Conservation (phyloP, 176 grass and related monocot species). For the Bonia amplexicaulis region DNA sequence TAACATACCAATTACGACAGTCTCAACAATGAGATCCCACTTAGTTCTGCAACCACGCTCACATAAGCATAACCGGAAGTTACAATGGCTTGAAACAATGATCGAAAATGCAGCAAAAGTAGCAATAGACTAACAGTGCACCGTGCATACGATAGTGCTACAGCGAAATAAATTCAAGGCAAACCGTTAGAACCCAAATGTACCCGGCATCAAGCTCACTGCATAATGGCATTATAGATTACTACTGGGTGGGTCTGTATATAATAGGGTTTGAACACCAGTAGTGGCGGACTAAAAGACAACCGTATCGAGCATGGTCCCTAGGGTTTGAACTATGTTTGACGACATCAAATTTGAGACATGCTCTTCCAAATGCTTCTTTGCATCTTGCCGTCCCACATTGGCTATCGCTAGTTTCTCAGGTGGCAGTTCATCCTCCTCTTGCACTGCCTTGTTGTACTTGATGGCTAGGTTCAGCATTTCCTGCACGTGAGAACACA, state of each 20-base stretch:
- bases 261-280: not conserved
- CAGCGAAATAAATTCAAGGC: not conserved
- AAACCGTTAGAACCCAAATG: slow-evolving; percentile 11
- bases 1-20: not conserved
- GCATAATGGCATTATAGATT: slow-evolving; percentile 1
- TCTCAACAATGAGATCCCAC: not conserved
- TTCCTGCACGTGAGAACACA: slow-evolving; percentile 45
- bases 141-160: not conserved
- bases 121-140: not conserved
- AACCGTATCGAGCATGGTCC: slow-evolving; percentile 91
- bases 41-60: not conserved
- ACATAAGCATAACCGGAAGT: not conserved
- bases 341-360: slow-evolving; percentile 97
- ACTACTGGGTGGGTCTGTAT: not conserved
- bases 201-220: not conserved
- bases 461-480: slow-evolving; percentile 93
- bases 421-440: slow-evolving; percentile 92
- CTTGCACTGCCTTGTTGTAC: slow-evolving; percentile 97
- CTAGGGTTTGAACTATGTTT: slow-evolving; percentile 96
- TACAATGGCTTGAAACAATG: not conserved
- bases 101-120: not conserved
- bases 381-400: slow-evolving; percentile 90
- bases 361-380: slow-evolving; percentile 98
- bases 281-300: slow-evolving; percentile 54
- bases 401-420: slow-evolving; percentile 98